Percentiles rank a stretch among this genome's conserved stretches.
These are phyloP conservation scores for Kwoniella heveanensis DNA, from an alignment of 768 basidiomycete species.

Conservation along the genomic window DNA sequence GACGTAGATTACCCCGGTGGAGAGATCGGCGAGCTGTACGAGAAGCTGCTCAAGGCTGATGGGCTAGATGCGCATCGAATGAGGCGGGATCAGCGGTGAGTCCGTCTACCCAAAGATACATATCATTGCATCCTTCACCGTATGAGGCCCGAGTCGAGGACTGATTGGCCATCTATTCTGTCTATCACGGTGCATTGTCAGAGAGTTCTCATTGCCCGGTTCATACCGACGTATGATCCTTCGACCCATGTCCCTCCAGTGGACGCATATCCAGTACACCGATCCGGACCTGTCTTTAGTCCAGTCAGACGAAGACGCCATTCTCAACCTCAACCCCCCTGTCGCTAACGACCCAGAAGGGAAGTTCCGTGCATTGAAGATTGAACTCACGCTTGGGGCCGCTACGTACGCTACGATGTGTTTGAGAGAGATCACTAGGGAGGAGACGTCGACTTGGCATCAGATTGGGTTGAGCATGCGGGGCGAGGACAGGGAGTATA, in stretches of 20 bases:
- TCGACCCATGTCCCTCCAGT: slow-evolving; percentile 75
- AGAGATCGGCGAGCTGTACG: slow-evolving; percentile 79
- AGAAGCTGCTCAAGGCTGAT: slow-evolving; percentile 76
- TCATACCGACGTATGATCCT: slow-evolving; percentile 92
- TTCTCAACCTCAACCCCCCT: slow-evolving; percentile 72
- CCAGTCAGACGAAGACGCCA: slow-evolving; percentile 91
- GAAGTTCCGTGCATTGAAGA: slow-evolving; percentile 82
- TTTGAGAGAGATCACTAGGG: slow-evolving; percentile 59
- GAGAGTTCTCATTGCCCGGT: slow-evolving; percentile 83
- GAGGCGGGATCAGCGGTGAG: slow-evolving; percentile 80
- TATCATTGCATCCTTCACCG: too few relatives aligned
- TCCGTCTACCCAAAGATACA: slow-evolving; percentile 26
- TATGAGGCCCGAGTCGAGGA: neutral
- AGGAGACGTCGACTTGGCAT: slow-evolving; percentile 51
- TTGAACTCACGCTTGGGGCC: slow-evolving; percentile 80
- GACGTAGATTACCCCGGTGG: slow-evolving; percentile 93
- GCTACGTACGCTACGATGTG: slow-evolving; percentile 99
- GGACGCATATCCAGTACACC: slow-evolving; percentile 82
- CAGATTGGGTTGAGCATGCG: slow-evolving; percentile 51
- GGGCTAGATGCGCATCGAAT: slow-evolving; percentile 84
- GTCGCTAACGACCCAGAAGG: slow-evolving; percentile 65
- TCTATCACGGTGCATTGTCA: slow-evolving; percentile 60
- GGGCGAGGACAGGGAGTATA: slow-evolving; percentile 51
- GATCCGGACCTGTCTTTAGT: slow-evolving; percentile 89
- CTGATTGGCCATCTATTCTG: neutral